phyloP scores from a whole-genome alignment of 345 rosid species.

The Odontarrhena argentea region DNA sequence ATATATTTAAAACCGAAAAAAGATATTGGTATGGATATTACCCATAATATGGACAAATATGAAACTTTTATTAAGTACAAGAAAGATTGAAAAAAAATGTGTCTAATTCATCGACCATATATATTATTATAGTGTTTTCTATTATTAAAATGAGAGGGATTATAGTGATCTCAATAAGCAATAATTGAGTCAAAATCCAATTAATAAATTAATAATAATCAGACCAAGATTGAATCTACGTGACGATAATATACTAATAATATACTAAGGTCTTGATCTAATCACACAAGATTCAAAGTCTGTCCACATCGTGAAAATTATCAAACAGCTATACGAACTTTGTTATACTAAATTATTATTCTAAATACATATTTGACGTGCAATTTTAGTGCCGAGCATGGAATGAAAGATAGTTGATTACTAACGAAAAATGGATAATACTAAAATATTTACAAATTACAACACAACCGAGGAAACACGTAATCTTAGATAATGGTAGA shows the following conservation, averaged over 20 bases:
- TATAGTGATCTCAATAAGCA: background rate
- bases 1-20: too few species aligned
- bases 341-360: constrained; percentile 6
- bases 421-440: constrained; percentile 10
- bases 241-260: constrained; percentile 9
- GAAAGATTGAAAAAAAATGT: background rate
- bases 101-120: constrained; percentile 1
- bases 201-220: background rate
- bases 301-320: constrained; percentile 31
- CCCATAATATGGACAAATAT: too few species aligned
- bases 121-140: background rate
- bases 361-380: constrained; percentile 21
- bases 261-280: constrained; percentile 13
- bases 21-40: too few species aligned
- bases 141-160: background rate
- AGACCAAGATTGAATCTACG: constrained; percentile 34
- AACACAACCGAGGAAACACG: constrained; percentile 4
- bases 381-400: constrained; percentile 23
- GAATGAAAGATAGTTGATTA: background rate
- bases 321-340: constrained; percentile 4
- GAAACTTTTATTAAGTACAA: too few species aligned
- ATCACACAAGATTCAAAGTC: constrained; percentile 22
- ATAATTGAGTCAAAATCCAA: constrained; percentile 16
- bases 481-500: background rate
- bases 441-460: constrained; percentile 12